Evolutionary conservation across 148 eudicot genomes (phyloP).

Genomic region (Fagopyrum esculentum): DNA sequence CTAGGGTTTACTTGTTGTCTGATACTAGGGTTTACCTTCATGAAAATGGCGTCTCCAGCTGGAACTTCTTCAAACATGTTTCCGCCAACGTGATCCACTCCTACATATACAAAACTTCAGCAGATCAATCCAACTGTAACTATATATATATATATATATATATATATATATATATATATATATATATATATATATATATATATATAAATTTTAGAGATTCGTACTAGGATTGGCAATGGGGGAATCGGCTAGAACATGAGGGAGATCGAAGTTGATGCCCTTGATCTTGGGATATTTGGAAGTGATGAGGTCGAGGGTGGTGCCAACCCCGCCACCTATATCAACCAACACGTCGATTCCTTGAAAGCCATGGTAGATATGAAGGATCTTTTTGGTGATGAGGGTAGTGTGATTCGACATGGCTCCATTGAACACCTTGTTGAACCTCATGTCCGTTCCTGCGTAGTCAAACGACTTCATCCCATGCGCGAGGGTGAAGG

Average conservation of each 20-base stretch:
- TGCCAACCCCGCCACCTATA: constrained; percentile 24
- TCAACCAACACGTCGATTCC: constrained; percentile 23
- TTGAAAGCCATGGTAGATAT: constrained; percentile 16
- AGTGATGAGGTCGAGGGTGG: constrained; percentile 15
- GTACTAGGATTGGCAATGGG: no score
- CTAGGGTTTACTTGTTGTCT: no score
- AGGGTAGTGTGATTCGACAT: constrained; percentile 15
- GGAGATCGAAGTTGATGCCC: constrained; percentile 12
- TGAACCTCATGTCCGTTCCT: constrained; percentile 8
- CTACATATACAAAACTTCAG: no score
- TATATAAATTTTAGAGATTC: no score
- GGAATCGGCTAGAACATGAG: constrained; percentile 16
- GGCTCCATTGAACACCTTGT: constrained; percentile 14
- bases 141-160: no score
- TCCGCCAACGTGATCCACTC: no score
- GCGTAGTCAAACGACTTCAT: constrained; percentile 13
- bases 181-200: no score
- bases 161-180: no score
- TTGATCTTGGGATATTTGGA: constrained; percentile 19
- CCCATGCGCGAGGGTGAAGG: constrained; percentile 16
- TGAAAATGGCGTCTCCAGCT: no score
- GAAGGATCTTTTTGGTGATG: constrained; percentile 15
- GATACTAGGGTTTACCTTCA: no score
- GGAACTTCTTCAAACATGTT: no score
- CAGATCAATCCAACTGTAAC: no score